These are phyloP conservation scores for Eimeria praecox DNA, from an alignment of 169 alveolate genomes.

Conservation along the genomic window DNA sequence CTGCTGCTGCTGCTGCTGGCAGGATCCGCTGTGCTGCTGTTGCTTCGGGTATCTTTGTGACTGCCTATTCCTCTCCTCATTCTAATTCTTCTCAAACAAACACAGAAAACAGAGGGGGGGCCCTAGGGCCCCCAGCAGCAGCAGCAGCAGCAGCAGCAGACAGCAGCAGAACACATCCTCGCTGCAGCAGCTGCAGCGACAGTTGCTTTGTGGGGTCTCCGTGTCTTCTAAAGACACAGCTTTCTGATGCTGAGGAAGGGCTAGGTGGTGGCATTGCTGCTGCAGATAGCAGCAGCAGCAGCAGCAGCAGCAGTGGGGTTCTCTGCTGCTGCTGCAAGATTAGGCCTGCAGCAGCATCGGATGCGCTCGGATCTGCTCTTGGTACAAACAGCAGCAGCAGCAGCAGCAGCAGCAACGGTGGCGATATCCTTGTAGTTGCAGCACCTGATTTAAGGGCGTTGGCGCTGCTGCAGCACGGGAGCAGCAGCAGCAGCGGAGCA, in stretches of 20 bases:
- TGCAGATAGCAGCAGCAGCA: background rate
- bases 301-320: background rate
- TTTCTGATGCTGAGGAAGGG: background rate
- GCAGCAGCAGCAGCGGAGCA: background rate
- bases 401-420: background rate
- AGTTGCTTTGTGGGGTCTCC: constrained; percentile 7
- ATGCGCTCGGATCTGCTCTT: background rate
- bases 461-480: constrained; percentile 49
- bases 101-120: background rate
- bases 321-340: constrained; percentile 44
- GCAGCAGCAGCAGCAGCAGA: constrained; percentile 27
- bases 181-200: constrained; percentile 29
- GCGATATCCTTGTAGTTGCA: constrained; percentile 45
- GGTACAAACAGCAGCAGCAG: background rate
- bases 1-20: background rate
- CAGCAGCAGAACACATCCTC: background rate
- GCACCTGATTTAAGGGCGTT: constrained; percentile 43
- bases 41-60: background rate
- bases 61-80: background rate
- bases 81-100: background rate
- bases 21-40: constrained; percentile 20
- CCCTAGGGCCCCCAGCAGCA: background rate
- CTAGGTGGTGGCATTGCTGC: background rate
- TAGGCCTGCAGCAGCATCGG: background rate
- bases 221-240: background rate